These are phyloP conservation scores for Rutidosis leptorrhynchoides DNA, from an alignment of 129 eudicot genomes.

Conservation along the genomic window DNA sequence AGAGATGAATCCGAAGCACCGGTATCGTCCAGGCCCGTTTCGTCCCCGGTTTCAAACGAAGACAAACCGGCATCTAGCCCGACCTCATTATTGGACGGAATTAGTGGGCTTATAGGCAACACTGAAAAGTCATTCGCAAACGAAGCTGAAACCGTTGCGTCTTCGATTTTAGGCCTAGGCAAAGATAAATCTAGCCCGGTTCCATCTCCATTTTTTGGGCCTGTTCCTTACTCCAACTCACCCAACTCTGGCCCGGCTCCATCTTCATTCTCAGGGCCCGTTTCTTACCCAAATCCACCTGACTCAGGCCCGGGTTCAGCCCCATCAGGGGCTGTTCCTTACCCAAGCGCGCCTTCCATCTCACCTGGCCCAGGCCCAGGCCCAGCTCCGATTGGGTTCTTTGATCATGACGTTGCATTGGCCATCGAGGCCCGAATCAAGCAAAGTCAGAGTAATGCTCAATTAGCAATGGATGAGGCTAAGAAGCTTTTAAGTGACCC, in stretches of 20 bases:
- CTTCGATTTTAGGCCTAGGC: neutral
- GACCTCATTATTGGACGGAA: constrained; percentile 17
- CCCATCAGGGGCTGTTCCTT: constrained; percentile 9
- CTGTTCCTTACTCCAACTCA: neutral
- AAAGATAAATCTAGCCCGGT: neutral
- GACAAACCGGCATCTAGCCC: neutral
- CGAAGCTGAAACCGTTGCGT: neutral
- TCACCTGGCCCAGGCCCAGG: neutral
- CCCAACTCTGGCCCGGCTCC: neutral
- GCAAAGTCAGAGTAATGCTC: constrained; percentile 29
- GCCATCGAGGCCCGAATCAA: constrained; percentile 30
- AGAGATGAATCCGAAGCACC: neutral
- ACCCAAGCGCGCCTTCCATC: neutral
- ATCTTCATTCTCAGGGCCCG: neutral
- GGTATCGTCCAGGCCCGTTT: neutral
- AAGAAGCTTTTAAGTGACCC: constrained; percentile 30
- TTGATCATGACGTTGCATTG: constrained; percentile 33
- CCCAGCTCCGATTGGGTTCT: constrained; percentile 17
- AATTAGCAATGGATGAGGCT: constrained; percentile 30
- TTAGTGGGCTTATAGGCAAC: constrained; percentile 3
- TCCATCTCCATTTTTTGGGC: constrained; percentile 17
- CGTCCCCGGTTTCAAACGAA: neutral
- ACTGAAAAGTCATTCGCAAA: constrained; percentile 5
- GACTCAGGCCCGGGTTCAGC: constrained; percentile 1
- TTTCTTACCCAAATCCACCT: constrained; percentile 6